A percentile compares a stretch with the other conserved stretches of the same genome.
Conservation (phyloP, 805 yeast genomes). For the Monosporozyma yasuniensis region DNA sequence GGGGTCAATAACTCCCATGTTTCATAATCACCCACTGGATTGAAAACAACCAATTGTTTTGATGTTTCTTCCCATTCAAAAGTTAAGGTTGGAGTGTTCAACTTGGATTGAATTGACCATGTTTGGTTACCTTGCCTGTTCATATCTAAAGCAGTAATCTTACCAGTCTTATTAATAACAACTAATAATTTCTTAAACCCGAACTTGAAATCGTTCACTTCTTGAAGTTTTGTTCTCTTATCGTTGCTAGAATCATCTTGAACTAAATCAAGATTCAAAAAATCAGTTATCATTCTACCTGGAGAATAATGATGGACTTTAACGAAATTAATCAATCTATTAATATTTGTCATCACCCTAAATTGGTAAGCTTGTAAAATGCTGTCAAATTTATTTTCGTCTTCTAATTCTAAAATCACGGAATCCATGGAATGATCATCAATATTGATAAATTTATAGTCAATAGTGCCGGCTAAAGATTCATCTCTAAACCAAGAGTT, state of each 20-base stretch:
- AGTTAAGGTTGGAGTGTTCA: conserved; percentile 12
- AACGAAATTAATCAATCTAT: conserved; percentile 13
- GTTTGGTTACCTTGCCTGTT: conserved; percentile 29
- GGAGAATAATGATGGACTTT: conserved; percentile 14
- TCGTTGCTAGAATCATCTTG: conserved; percentile 9
- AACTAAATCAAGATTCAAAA: conserved; percentile 9
- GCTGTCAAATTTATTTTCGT: conserved; percentile 11
- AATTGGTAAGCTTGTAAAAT: conserved; percentile 20
- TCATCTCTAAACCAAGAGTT: conserved; percentile 38
- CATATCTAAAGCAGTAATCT: conserved; percentile 37
- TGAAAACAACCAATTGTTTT: conserved; percentile 17
- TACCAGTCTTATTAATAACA: conserved; percentile 34
- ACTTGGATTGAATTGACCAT: conserved; percentile 33
- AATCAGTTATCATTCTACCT: conserved; percentile 14
- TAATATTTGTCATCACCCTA: conserved; percentile 19
- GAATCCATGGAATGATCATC: conserved; percentile 12
- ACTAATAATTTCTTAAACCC: conserved; percentile 40
- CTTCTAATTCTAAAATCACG: conserved; percentile 14
- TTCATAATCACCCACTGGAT: conserved; percentile 23
- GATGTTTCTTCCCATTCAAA: conserved; percentile 17
- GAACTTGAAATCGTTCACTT: conserved; percentile 29
- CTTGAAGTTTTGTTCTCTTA: conserved; percentile 8
- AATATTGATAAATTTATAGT: conserved; percentile 22
- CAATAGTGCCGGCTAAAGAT: conserved; percentile 32
- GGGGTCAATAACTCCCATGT: conserved; percentile 2